Base-by-base conservation (phyloP, 2,329 filamentous ascomycete genomes). In the Pseudocercospora crystallina region DNA sequence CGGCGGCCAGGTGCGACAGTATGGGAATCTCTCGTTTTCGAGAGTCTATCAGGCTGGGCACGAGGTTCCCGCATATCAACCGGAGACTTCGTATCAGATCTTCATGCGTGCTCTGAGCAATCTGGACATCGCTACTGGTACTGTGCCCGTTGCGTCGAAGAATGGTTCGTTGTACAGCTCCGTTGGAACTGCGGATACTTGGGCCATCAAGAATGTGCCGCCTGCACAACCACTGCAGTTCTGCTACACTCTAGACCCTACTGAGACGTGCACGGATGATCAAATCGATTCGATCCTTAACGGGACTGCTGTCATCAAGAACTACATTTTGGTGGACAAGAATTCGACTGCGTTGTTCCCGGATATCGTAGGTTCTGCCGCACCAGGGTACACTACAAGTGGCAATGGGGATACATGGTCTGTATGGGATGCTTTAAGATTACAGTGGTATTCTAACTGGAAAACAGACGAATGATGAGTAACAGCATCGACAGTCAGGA, bases 61-160 rank as follows among this genome's bases (percentile, higher is more conserved):
- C 41, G 57, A 59, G 26, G 52, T 33, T 17, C 51, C 53, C 1
- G 49, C 35, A 9, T 82, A 81, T 57, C 78, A 82, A 56, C 80
- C 80, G 0, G 71, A 82, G 58, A 79, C 78, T 0, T 72, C 76
- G 2, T 80, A 76, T 47, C 68, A 76, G 49, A 76, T 83, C 43
- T 82, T 83, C 65, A 69, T 73, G 13, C 78, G 80, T 4, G 72
- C 74, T 0, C 70, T 80, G 38, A 69, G 74, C 45, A 75, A 76
- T 47, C 70, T 66, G 8, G 80, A 82, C 49, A 71, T 85, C 39
- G 76, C 79, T 0, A 83, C 80, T 2, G 81, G 82, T 0, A 44
- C 39, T 5, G 17, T 32, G 40, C 37, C 37, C n/a, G 14, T 44
- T 9, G 35, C 42, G 12, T 33, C 42, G 10, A 14, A 34, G 9